These are phyloP conservation scores for Fusarium sp. DNA, from an alignment of 2,329 filamentous ascomycete species.

Conservation along the genomic window DNA sequence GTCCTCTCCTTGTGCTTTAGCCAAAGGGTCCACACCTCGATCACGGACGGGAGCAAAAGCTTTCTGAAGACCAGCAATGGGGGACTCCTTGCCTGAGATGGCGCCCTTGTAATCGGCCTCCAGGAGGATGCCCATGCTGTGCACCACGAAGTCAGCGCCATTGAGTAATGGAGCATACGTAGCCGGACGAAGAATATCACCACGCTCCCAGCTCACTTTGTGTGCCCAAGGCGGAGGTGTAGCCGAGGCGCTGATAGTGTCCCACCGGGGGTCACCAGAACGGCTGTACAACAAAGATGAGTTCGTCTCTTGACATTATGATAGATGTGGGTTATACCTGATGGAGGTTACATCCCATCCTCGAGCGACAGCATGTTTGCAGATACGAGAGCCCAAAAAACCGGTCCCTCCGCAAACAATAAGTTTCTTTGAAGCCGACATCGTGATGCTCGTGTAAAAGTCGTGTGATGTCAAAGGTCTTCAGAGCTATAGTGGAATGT, in stretches of 20 bases:
- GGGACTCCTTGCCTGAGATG: constrained; percentile 82
- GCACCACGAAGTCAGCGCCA: constrained; percentile 85
- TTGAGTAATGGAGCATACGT: constrained; percentile 82
- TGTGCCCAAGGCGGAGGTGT: constrained; percentile 82
- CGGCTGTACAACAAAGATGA: constrained; percentile 66
- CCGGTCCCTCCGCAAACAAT: constrained; percentile 95
- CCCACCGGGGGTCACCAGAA: constrained; percentile 90
- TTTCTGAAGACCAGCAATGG: constrained; percentile 79
- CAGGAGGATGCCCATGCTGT: constrained; percentile 94
- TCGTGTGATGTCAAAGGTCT: constrained; percentile 33
- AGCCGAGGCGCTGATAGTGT: constrained; percentile 75
- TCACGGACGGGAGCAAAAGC: constrained; percentile 77
- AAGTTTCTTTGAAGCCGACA: constrained; percentile 76
- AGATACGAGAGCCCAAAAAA: constrained; percentile 89
- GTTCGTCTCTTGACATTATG: constrained; percentile 1
- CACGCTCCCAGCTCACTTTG: constrained; percentile 86
- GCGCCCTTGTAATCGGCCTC: constrained; percentile 98
- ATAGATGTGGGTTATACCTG: constrained; percentile 66
- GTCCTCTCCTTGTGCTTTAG: constrained; percentile 66
- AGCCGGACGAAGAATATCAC: constrained; percentile 84
- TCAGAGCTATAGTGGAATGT: constrained; percentile 11
- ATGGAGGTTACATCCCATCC: constrained; percentile 95
- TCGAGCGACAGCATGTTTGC: constrained; percentile 84
- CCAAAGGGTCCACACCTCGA: constrained; percentile 76
- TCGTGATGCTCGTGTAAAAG: constrained; percentile 48